These are phyloP conservation scores for Cystoderma amianthinum DNA, from an alignment of 768 basidiomycete species.

Conservation along the genomic window DNA sequence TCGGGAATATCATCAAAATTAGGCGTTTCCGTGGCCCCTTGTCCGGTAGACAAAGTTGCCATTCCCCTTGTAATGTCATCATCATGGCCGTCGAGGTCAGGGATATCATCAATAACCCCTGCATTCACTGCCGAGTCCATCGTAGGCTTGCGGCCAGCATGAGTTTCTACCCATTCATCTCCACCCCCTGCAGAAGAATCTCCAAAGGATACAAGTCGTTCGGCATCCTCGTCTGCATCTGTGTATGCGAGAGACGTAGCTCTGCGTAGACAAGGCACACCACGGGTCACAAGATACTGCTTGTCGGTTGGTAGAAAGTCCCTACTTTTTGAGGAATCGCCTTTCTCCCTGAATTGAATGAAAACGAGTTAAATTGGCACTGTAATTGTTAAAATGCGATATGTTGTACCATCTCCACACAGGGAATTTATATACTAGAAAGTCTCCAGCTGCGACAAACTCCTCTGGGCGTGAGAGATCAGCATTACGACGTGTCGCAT, in stretches of 20 bases:
- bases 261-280: constrained; percentile 94
- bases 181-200: constrained; percentile 51
- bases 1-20: constrained; percentile 98
- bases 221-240: constrained; percentile 94
- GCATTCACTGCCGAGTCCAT: constrained; percentile 50
- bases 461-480: constrained; percentile 57
- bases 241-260: constrained; percentile 91
- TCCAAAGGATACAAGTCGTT: constrained; percentile 82
- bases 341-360: constrained; percentile 68
- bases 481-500: constrained; percentile 5
- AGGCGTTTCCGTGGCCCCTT: constrained; percentile 55
- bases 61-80: constrained; percentile 38
- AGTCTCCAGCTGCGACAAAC: constrained; percentile 97
- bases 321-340: constrained; percentile 75
- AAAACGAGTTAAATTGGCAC: background rate
- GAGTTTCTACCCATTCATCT: constrained; percentile 99
- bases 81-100: constrained; percentile 65
- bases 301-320: constrained; percentile 95
- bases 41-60: constrained; percentile 36
- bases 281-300: constrained; percentile 93
- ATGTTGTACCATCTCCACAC: constrained; percentile 88
- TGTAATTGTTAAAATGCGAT: no score
- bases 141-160: constrained; percentile 65
- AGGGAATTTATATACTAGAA: constrained; percentile 95
- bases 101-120: constrained; percentile 77